Conservation (phyloP, 306 rosid species). For the Cercis canadensis region DNA sequence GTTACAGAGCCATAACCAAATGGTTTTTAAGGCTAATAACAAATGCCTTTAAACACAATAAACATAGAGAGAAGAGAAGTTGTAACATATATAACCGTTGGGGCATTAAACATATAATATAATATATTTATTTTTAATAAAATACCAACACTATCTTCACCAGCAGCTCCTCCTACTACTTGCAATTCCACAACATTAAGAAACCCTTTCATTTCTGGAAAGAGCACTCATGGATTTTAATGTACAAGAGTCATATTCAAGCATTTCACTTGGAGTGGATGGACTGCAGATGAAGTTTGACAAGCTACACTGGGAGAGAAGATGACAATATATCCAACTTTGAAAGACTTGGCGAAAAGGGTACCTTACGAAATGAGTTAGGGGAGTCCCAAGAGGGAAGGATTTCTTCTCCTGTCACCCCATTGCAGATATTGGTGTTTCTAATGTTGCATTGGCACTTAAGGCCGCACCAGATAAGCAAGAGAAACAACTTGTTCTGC, state of each 20-base stretch:
- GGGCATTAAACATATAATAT: no score
- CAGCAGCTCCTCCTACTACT: constrained; percentile 99
- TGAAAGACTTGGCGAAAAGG: constrained; percentile 77
- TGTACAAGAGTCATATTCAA: constrained; percentile 69
- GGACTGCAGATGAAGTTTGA: constrained; percentile 91
- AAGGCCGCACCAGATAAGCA: constrained; percentile 98
- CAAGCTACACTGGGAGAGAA: constrained; percentile 77
- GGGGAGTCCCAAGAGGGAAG: constrained; percentile 99
- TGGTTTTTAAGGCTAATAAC: no score
- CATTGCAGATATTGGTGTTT: constrained; percentile 95
- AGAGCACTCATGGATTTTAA: constrained; percentile 63
- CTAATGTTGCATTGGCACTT: constrained; percentile 94
- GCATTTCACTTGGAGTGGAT: constrained; percentile 59
- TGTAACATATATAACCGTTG: no score
- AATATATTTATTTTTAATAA: no score
- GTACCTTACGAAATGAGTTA: constrained; percentile 80
- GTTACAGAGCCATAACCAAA: no score
- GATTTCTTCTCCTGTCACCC: constrained; percentile 85
- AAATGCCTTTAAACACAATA: no score
- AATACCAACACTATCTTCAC: no score
- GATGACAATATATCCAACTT: constrained; percentile 81
- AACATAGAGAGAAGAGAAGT: no score
- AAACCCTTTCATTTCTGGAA: constrained; percentile 72
- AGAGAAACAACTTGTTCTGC: constrained; percentile 85
- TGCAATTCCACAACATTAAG: constrained; percentile 82